These are phyloP conservation scores for Crinitomyces ghanaensis DNA, from an alignment of 805 yeast species.

Conservation along the genomic window DNA sequence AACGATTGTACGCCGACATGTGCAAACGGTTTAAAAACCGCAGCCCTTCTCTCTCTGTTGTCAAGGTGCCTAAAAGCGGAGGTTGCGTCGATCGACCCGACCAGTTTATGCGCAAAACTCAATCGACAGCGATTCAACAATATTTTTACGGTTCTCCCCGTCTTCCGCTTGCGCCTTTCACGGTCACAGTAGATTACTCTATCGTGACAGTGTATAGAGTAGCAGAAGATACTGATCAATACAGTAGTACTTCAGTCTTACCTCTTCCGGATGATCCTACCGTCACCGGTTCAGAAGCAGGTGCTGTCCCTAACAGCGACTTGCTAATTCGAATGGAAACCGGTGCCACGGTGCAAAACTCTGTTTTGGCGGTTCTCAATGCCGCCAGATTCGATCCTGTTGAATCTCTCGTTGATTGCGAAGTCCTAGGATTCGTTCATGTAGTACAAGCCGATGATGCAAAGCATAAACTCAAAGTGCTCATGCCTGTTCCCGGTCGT, in stretches of 20 bases:
- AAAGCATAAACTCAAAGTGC: conserved; percentile 52
- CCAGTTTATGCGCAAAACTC: conserved; percentile 52
- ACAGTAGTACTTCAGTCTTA: conserved; percentile 20
- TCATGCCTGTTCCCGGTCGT: conserved; percentile 81
- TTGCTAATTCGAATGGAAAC: conserved; percentile 28
- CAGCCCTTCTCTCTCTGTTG: conserved; percentile 28
- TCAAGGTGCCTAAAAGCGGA: conserved; percentile 59
- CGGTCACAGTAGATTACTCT: conserved; percentile 57
- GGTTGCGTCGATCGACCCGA: conserved; percentile 73
- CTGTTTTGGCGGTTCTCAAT: conserved; percentile 55
- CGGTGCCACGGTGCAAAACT: conserved; percentile 47
- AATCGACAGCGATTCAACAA: conserved; percentile 68
- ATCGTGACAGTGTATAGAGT: conserved; percentile 58
- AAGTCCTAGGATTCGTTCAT: conserved; percentile 71
- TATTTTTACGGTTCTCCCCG: conserved; percentile 75
- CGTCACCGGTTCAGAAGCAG: conserved; percentile 8
- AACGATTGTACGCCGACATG: conserved; percentile 53
- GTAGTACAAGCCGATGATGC: conserved; percentile 63
- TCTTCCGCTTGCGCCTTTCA: conserved; percentile 68
- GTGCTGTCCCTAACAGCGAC: conserved; percentile 13
- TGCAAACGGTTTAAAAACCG: conserved; percentile 30
- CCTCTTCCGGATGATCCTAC: conserved; percentile 28
- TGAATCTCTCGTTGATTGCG: conserved; percentile 39
- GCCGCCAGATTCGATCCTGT: conserved; percentile 36
- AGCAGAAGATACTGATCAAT: conserved; percentile 23